A percentile compares a stretch with the other conserved stretches of the same genome.
Conservation (phyloP, 208 protist genomes). For the Trypanosoma conorhini region DNA sequence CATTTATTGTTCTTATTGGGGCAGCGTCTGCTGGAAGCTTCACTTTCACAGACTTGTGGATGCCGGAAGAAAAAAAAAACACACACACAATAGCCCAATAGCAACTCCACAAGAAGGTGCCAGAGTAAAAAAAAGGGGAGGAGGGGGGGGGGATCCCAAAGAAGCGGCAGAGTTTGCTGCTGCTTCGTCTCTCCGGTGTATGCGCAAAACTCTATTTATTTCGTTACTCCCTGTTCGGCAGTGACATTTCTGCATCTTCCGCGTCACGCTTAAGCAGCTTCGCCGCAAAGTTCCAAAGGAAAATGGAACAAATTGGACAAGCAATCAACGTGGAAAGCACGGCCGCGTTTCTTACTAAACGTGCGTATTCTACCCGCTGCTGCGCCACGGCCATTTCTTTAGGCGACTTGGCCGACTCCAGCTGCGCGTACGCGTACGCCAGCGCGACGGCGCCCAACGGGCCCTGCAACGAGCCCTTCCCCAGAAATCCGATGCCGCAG, state of each 20-base stretch:
- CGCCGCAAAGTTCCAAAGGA: constrained; percentile 34
- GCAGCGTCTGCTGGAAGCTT: too few relatives aligned
- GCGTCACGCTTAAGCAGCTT: constrained; percentile 36
- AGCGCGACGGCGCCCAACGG: constrained; percentile 36
- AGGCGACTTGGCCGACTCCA: constrained; percentile 26
- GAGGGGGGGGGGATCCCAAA: background rate
- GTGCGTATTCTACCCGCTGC: constrained; percentile 28
- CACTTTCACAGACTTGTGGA: too few relatives aligned
- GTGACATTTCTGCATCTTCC: background rate
- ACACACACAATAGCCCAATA: too few relatives aligned
- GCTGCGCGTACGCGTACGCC: constrained; percentile 30
- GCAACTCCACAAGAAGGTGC: background rate
- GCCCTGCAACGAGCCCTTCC: constrained; percentile 57
- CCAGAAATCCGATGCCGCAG: constrained; percentile 53
- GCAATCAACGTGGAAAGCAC: constrained; percentile 51
- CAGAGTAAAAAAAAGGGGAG: background rate
- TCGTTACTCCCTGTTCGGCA: background rate
- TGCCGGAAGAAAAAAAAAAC: too few relatives aligned
- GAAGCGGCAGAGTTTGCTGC: background rate
- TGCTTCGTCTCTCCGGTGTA: background rate
- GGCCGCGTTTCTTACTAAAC: constrained; percentile 54
- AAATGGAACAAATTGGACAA: constrained; percentile 59
- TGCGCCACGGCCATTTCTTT: constrained; percentile 26
- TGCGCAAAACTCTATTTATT: background rate
- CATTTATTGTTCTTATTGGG: too few relatives aligned